Conservation (phyloP, 2,329 filamentous ascomycete species). For the Trichoderma sp. region DNA sequence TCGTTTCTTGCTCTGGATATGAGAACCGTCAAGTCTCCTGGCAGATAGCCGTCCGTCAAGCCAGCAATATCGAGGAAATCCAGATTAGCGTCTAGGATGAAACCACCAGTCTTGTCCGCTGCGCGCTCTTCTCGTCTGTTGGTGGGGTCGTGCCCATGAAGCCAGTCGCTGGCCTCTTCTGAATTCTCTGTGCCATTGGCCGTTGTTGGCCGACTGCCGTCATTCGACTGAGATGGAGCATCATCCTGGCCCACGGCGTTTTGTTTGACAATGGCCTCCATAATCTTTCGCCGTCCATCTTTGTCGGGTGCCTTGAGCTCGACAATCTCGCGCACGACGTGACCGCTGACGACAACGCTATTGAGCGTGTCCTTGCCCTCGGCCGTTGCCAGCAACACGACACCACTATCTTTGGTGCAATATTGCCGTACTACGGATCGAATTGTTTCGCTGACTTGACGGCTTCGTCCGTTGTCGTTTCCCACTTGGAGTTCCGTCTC, state of each 20-base stretch:
- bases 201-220: slow-evolving; percentile 59
- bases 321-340: slow-evolving; percentile 89
- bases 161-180: slow-evolving; percentile 67
- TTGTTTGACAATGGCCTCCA: slow-evolving; percentile 73
- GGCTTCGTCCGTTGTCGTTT: slow-evolving; percentile 88
- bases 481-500: slow-evolving; percentile 95
- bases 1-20: slow-evolving; percentile 88
- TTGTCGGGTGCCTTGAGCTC: slow-evolving; percentile 90
- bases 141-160: slow-evolving; percentile 68
- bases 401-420: slow-evolving; percentile 74
- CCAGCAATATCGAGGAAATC: slow-evolving; percentile 93
- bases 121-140: slow-evolving; percentile 47
- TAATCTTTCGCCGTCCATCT: slow-evolving; percentile 77
- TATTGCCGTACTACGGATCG: slow-evolving; percentile 82
- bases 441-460: slow-evolving; percentile 88
- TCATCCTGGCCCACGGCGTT: slow-evolving; percentile 47
- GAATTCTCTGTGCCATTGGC: slow-evolving; percentile 54
- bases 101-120: slow-evolving; percentile 55
- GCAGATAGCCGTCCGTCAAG: slow-evolving; percentile 97
- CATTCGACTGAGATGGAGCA: slow-evolving; percentile 39
- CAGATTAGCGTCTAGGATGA: slow-evolving; percentile 72
- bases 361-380: slow-evolving; percentile 93
- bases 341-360: slow-evolving; percentile 84
- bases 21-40: slow-evolving; percentile 84
- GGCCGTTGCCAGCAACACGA: slow-evolving; percentile 86